These are phyloP conservation scores for Lactarius hengduanensis DNA, from an alignment of 768 basidiomycete genomes.

Conservation along the genomic window DNA sequence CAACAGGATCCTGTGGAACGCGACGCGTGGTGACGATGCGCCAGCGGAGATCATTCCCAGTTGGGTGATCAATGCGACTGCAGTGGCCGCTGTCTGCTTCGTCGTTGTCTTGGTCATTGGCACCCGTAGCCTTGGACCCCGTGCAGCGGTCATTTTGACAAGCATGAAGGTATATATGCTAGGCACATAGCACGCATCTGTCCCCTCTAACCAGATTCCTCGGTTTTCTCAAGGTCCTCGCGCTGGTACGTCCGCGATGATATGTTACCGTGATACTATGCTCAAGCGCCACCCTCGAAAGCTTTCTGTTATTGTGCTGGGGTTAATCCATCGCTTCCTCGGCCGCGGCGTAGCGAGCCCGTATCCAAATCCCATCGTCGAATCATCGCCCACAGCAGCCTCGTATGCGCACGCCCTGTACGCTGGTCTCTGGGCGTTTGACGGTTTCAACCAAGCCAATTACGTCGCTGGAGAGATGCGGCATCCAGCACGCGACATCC, in stretches of 20 bases:
- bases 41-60: conserved; percentile 10
- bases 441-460: conserved; percentile 18
- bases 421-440: conserved; percentile 13
- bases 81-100: neutral
- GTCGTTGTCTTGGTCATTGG: conserved; percentile 6
- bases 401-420: conserved; percentile 18
- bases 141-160: conserved; percentile 12
- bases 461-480: conserved; percentile 16
- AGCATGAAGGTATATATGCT: conserved; percentile 3
- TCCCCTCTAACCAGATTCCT: neutral
- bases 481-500: conserved; percentile 13
- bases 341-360: neutral
- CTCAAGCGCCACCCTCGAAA: neutral
- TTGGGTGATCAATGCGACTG: conserved; percentile 17
- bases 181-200: neutral
- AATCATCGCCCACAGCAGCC: neutral
- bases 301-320: conserved; percentile 7
- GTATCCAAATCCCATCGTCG: neutral
- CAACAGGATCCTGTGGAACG: conserved; percentile 10
- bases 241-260: neutral
- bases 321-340: conserved; percentile 1
- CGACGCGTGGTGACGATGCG: conserved; percentile 11
- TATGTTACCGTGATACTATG: neutral
- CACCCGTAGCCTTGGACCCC: conserved; percentile 11
- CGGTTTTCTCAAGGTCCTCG: conserved; percentile 6